A percentile compares a stretch with the other conserved stretches of the same genome.
These are phyloP conservation scores for Penicillium sp. DNA, from an alignment of 2,329 filamentous ascomycete genomes.

Conservation along the genomic window DNA sequence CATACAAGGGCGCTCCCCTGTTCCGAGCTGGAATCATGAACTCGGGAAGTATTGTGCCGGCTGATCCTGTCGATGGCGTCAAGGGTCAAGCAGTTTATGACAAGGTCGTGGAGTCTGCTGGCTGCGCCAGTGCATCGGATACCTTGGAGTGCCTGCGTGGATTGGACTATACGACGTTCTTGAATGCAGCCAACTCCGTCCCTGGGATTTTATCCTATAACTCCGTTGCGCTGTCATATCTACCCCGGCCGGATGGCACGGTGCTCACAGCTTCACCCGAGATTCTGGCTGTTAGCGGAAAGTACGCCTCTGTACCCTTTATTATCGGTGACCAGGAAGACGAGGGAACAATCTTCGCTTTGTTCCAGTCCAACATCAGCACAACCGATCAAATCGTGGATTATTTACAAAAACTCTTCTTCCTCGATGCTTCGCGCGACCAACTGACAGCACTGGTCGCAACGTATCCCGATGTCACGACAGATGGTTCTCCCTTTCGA, in stretches of 20 bases:
- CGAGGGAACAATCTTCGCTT: slow-evolving; percentile 73
- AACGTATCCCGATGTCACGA: slow-evolving; percentile 61
- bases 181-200: slow-evolving; percentile 69
- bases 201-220: slow-evolving; percentile 68
- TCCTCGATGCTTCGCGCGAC: slow-evolving; percentile 55
- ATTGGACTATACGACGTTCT: slow-evolving; percentile 50
- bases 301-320: slow-evolving; percentile 62
- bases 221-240: slow-evolving; percentile 70
- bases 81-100: slow-evolving; percentile 64
- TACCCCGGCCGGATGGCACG: slow-evolving; percentile 71
- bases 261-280: slow-evolving; percentile 67
- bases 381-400: slow-evolving; percentile 59
- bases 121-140: slow-evolving; percentile 46
- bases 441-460: slow-evolving; percentile 60
- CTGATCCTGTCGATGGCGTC: slow-evolving; percentile 63
- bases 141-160: slow-evolving; percentile 53
- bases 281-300: slow-evolving; percentile 53
- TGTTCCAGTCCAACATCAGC: slow-evolving; percentile 70
- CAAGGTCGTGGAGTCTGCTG: slow-evolving; percentile 49
- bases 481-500: slow-evolving; percentile 70
- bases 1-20: slow-evolving; percentile 72
- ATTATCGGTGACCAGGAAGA: slow-evolving; percentile 78
- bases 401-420: slow-evolving; percentile 65
- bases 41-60: slow-evolving; percentile 65
- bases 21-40: slow-evolving; percentile 81